Conservation (phyloP, 371 early-diverging fungal genomes). For the Nematocida ausubeli region DNA sequence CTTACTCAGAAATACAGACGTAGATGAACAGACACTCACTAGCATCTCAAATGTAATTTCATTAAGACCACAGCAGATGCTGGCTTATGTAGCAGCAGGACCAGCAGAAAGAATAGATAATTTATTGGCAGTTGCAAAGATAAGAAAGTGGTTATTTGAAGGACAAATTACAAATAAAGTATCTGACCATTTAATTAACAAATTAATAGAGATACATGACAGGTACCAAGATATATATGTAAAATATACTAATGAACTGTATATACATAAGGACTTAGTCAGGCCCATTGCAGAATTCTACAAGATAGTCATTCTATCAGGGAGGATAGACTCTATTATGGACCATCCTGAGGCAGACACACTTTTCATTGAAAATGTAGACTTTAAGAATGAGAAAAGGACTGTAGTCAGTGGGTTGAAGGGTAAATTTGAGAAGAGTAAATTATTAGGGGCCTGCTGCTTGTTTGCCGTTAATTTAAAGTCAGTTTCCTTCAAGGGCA, state of each 20-base stretch:
- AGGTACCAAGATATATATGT: conserved; percentile 36
- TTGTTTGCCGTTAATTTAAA: conserved; percentile 68
- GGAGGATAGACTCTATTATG: conserved; percentile 60
- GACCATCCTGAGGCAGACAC: conserved; percentile 66
- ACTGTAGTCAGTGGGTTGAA: conserved; percentile 67
- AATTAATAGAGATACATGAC: conserved; percentile 22
- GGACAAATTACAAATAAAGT: conserved; percentile 49
- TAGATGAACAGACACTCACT: neutral
- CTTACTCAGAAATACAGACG: neutral
- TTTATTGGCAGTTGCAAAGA: conserved; percentile 35
- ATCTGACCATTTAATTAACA: conserved; percentile 26
- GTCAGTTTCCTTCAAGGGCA: conserved; percentile 60
- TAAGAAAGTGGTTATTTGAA: conserved; percentile 50
- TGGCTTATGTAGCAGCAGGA: conserved; percentile 21
- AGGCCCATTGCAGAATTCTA: conserved; percentile 57
- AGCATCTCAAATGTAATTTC: conserved; percentile 29
- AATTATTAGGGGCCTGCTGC: conserved; percentile 59
- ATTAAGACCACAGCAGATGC: conserved; percentile 48
- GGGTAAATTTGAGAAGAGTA: conserved; percentile 57
- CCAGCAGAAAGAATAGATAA: conserved; percentile 25
- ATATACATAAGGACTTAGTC: conserved; percentile 22
- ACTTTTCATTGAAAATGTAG: conserved; percentile 66
- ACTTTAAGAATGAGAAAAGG: conserved; percentile 49
- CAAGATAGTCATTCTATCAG: conserved; percentile 65
- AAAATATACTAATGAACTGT: neutral